These are phyloP conservation scores for Colletotrichum lindemuthianum DNA, from an alignment of 2,329 filamentous ascomycete species.

Conservation along the genomic window DNA sequence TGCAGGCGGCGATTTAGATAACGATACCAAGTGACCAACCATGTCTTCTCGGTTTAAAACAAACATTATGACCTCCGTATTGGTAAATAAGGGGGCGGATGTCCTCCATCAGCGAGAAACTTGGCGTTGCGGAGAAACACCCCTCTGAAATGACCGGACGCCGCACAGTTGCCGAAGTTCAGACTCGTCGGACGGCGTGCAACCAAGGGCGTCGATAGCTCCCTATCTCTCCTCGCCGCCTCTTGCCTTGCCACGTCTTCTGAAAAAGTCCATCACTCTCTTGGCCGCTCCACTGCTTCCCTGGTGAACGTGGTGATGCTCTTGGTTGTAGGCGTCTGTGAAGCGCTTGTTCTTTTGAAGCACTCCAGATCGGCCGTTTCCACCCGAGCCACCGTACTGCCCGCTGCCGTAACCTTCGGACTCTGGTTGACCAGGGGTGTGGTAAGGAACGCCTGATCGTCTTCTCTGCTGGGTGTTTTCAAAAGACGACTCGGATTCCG, in stretches of 20 bases:
- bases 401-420: conserved; percentile 55
- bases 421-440: conserved; percentile 50
- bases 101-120: conserved; percentile 23
- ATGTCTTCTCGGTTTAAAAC: conserved; percentile 28
- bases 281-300: conserved; percentile 89
- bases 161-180: conserved; percentile 28
- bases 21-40: conserved; percentile 25
- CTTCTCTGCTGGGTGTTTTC: conserved; percentile 49
- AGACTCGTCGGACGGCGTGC: conserved; percentile 17
- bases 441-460: conserved; percentile 54
- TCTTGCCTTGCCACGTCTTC: conserved; percentile 82
- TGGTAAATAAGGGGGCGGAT: not conserved
- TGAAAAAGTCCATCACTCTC: conserved; percentile 98
- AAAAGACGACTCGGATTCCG: conserved; percentile 64
- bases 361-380: conserved; percentile 30
- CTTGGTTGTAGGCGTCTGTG: conserved; percentile 85
- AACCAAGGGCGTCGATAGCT: conserved; percentile 22
- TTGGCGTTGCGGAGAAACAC: conserved; percentile 30
- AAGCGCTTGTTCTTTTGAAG: conserved; percentile 92
- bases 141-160: conserved; percentile 28
- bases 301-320: conserved; percentile 73
- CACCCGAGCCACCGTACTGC: conserved; percentile 45
- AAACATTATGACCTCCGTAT: conserved; percentile 30
- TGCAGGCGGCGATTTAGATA: conserved; percentile 33
- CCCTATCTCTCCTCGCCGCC: conserved; percentile 64